Conservation (phyloP, 108 stramenopile species). For the Aureococcus anophagefferens region DNA sequence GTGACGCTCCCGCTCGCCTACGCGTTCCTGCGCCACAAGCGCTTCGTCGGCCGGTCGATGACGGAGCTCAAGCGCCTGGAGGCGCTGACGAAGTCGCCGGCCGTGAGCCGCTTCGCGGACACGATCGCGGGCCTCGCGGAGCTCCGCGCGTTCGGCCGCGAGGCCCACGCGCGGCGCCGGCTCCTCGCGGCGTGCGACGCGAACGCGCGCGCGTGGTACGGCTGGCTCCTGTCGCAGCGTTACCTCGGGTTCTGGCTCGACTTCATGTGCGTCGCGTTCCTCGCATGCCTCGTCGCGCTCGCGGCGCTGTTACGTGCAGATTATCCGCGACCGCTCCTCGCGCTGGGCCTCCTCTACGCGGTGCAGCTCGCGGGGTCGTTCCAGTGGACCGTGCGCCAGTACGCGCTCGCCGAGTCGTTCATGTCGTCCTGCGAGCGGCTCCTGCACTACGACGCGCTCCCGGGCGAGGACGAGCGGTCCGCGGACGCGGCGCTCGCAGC, state of each 20-base stretch:
- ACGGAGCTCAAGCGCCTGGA: slow-evolving; percentile 15
- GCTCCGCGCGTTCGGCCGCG: background rate
- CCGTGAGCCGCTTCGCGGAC: background rate
- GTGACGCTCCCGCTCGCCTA: background rate
- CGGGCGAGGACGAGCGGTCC: background rate
- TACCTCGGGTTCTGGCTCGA: background rate
- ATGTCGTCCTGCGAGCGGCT: slow-evolving; percentile 50
- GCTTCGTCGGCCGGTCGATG: background rate
- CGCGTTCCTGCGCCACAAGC: background rate
- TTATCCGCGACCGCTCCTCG: slow-evolving; percentile 11
- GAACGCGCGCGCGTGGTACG: background rate
- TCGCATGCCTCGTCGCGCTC: slow-evolving; percentile 3
- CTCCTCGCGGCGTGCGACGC: background rate
- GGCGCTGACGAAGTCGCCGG: slow-evolving; percentile 5
- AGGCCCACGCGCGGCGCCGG: background rate
- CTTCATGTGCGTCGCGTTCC: background rate
- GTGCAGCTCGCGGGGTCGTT: slow-evolving; percentile 30
- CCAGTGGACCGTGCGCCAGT: slow-evolving; percentile 52
- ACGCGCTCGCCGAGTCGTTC: slow-evolving; percentile 78
- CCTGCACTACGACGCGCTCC: slow-evolving; percentile 10
- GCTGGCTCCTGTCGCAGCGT: background rate
- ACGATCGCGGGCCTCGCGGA: background rate
- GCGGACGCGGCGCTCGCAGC: too few relatives aligned
- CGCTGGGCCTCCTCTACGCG: slow-evolving; percentile 12
- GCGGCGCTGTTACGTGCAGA: background rate